These are phyloP conservation scores for Rhynchospora tenuis DNA, from an alignment of 176 grass and related monocot species.

Conservation along the genomic window DNA sequence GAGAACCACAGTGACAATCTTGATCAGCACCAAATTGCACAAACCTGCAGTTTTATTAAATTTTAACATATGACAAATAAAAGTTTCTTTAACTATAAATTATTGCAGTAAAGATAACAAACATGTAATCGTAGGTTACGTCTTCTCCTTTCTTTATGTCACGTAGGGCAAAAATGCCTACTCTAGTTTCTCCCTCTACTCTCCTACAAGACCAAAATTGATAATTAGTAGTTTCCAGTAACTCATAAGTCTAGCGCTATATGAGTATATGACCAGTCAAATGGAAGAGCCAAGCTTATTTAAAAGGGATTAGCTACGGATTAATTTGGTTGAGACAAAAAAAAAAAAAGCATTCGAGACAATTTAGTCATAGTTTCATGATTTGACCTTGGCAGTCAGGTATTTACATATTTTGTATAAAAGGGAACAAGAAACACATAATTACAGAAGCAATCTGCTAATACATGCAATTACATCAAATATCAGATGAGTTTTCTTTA, in stretches of 20 bases:
- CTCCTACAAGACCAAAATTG: slow-evolving; percentile 52
- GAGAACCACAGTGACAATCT: slow-evolving; percentile 91
- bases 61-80: slow-evolving; percentile 22
- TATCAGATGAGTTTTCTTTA: neutral
- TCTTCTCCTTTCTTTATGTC: slow-evolving; percentile 85
- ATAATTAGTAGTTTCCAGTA: neutral
- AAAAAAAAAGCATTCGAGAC: neutral
- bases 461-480: slow-evolving; percentile 6
- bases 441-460: neutral
- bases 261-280: neutral
- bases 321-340: neutral
- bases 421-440: neutral
- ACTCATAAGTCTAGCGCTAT: neutral
- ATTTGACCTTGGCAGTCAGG: neutral
- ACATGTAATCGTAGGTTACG: slow-evolving; percentile 95
- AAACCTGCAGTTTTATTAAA: slow-evolving; percentile 53
- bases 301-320: neutral
- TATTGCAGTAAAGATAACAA: slow-evolving; percentile 31
- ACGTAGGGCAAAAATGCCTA: slow-evolving; percentile 81
- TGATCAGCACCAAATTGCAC: slow-evolving; percentile 89
- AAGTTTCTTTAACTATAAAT: slow-evolving; percentile 18
- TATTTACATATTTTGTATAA: neutral
- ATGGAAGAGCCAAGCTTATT: neutral
- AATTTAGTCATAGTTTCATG: neutral
- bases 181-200: slow-evolving; percentile 87